phyloP scores from a whole-genome alignment of 208 protist genomes.

The Leishmania martiniquensis region DNA sequence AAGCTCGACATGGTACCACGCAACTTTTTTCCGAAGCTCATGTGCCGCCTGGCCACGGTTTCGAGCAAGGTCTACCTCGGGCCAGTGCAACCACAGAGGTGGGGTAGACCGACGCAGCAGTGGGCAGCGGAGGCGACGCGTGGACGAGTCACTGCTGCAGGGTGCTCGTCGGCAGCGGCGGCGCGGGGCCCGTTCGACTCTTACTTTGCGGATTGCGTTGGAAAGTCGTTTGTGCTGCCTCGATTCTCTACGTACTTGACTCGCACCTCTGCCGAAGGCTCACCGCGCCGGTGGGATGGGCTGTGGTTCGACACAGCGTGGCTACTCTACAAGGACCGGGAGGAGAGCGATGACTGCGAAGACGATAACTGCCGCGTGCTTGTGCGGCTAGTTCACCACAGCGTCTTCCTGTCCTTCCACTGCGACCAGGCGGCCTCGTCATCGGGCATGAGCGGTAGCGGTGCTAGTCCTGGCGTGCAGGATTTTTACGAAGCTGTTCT shows the following conservation, averaged over 20 bases:
- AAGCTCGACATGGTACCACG: constrained; percentile 73
- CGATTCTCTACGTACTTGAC: constrained; percentile 13
- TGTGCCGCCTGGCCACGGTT: constrained; percentile 53
- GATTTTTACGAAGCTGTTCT: constrained; percentile 71
- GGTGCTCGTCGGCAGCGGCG: not conserved
- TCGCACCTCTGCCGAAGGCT: constrained; percentile 1
- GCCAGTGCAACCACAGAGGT: constrained; percentile 32
- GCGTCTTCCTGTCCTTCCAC: constrained; percentile 82
- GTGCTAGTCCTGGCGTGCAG: constrained; percentile 19
- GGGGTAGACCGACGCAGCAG: constrained; percentile 7
- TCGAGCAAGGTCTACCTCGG: constrained; percentile 64
- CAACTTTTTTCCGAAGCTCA: constrained; percentile 76
- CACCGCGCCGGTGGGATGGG: constrained; percentile 7
- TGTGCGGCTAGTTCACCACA: constrained; percentile 78
- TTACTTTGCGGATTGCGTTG: constrained; percentile 9
- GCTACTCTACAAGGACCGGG: constrained; percentile 20
- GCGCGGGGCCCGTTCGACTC: not conserved
- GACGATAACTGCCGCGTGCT: constrained; percentile 50
- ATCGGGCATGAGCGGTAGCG: not conserved
- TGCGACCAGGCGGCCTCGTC: constrained; percentile 32
- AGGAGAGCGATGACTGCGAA: not conserved
- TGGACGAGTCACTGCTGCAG: not conserved
- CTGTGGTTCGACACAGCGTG: constrained; percentile 33
- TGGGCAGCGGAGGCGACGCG: not conserved
- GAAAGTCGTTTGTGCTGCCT: constrained; percentile 10